A percentile compares a stretch with the other conserved stretches of the same genome.
Conservation (phyloP, 2,329 filamentous ascomycete genomes). For the Didymella glomerata region DNA sequence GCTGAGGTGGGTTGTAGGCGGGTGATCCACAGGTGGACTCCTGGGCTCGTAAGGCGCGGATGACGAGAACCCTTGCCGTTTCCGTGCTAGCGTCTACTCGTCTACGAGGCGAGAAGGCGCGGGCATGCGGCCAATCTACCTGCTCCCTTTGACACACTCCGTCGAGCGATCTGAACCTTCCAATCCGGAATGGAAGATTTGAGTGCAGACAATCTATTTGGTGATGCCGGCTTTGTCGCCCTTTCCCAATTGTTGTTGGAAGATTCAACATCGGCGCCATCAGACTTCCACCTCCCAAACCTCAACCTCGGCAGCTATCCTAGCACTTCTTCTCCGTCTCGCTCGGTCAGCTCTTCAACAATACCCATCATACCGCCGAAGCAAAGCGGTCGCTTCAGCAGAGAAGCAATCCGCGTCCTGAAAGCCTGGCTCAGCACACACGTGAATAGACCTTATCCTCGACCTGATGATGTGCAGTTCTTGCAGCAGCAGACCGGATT, state of each 20-base stretch:
- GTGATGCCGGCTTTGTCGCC: neutral
- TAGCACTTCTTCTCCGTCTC: neutral
- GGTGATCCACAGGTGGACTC: too few relatives aligned
- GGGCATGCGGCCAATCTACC: too few relatives aligned
- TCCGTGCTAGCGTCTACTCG: too few relatives aligned
- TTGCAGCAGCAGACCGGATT: slow-evolving; percentile 32
- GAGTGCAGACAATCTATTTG: neutral
- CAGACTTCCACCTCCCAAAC: neutral
- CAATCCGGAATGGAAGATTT: neutral
- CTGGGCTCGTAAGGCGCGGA: too few relatives aligned
- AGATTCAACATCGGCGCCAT: neutral
- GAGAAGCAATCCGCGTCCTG: slow-evolving; percentile 30
- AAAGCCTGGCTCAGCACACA: slow-evolving; percentile 35
- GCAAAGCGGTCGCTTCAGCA: slow-evolving; percentile 28
- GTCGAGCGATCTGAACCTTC: neutral
- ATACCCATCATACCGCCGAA: slow-evolving; percentile 5
- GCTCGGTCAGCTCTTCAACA: neutral
- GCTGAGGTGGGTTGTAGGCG: too few relatives aligned
- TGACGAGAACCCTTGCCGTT: too few relatives aligned
- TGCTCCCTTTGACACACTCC: neutral
- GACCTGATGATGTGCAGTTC: slow-evolving; percentile 25
- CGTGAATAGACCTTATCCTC: slow-evolving; percentile 33
- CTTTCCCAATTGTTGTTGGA: slow-evolving; percentile 1
- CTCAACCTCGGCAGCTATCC: neutral
- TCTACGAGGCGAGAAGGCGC: too few relatives aligned